Evolutionary conservation across 331 rosid genomes (phyloP).

Genomic region (Spiraea crenata): DNA sequence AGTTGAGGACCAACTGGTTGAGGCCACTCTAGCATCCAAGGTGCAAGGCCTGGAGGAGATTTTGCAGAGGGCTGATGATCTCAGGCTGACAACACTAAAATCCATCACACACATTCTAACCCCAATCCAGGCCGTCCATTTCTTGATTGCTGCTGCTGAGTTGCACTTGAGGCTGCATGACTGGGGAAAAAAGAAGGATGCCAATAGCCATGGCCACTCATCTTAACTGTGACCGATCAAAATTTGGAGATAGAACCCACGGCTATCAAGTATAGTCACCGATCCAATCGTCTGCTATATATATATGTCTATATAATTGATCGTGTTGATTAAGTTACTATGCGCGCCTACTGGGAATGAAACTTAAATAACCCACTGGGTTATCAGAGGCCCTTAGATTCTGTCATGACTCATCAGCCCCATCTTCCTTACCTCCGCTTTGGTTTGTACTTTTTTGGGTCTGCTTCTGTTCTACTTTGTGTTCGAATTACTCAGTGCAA

Average conservation of each 20-base stretch:
- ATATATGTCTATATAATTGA: no score
- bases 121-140: slow-evolving; percentile 45
- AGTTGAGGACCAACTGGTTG: slow-evolving; percentile 30
- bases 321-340: no score
- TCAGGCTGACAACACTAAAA: slow-evolving; percentile 43
- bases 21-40: slow-evolving; percentile 31
- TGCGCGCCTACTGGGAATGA: no score
- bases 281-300: no score
- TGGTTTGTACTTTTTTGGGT: no score
- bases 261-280: no score
- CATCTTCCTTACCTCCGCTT: no score
- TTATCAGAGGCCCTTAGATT: no score
- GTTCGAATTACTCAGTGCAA: no score
- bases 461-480: no score
- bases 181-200: slow-evolving; percentile 55
- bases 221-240: neutral
- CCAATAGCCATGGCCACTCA: neutral
- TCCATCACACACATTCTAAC: slow-evolving; percentile 31
- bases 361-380: no score
- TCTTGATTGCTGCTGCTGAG: slow-evolving; percentile 67
- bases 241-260: neutral
- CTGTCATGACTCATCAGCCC: no score
- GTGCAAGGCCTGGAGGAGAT: slow-evolving; percentile 41
- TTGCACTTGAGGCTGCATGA: slow-evolving; percentile 60
- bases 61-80: slow-evolving; percentile 43